Base-by-base conservation (phyloP, 371 early-diverging fungal species). In the Syncephalis plumigaleata region DNA sequence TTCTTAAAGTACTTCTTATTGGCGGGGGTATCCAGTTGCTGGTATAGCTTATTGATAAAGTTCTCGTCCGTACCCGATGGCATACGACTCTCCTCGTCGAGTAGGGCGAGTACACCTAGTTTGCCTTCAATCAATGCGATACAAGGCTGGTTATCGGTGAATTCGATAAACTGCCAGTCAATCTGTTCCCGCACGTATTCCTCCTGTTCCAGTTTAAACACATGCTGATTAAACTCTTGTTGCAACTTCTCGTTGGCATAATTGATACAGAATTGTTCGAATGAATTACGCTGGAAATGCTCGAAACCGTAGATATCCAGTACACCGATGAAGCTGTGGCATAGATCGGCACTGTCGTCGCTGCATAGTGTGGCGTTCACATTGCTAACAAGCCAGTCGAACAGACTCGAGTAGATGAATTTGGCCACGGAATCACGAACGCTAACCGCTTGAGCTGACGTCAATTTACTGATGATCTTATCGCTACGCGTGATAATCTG, bases 231-330 rank as follows among this genome's bases (percentile, higher is more conserved):
- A 55, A 97, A 97, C 64, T 71, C 90, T 59, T 98, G 98, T 64
- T 99, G 96, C 42, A 97, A 67, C 68, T 93, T 95, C 63, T 87
- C 97, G 61, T 99, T 99, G 27, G 99, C 97, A 65, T 99, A 99
- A 67, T 99, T 99, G 70, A 99, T 99, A 62, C 93, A 96, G 62
- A 99, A 91, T 70, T 99, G 98, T 65, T 99, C 99, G 61, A 98
- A 99, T 5, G 91, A 89, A 67, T 99, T 99, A 65, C 79, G 83
- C 64, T 91, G 76, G 60, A 96, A 96, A 55, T 97, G 94, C 64
- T 89, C 90, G 68, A 92, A 90, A 53, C 98, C 91, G 59, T 90
- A 87, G 64, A 94, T 87, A 82, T 98, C 89, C 58, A 96, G 70
- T 1, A 96, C 91, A 63, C 94, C 97, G 52, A 93, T 94, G 54